phyloP scores from a whole-genome alignment of 352 stramenopile species.

The Thraustotheca clavata region DNA sequence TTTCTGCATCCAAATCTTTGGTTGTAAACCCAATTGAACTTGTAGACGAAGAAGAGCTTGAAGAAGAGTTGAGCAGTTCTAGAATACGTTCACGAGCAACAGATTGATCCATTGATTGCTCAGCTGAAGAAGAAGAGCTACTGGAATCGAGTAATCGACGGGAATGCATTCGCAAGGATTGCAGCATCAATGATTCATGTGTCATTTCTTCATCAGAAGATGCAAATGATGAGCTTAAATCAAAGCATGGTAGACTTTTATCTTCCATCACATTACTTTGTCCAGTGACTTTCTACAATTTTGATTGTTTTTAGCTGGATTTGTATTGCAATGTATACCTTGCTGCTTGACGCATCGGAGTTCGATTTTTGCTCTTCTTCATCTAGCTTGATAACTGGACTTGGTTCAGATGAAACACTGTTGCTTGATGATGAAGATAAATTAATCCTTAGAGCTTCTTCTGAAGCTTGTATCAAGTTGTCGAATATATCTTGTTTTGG shows the following conservation, averaged over 20 bases:
- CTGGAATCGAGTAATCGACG: background rate
- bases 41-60: background rate
- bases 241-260: conserved; percentile 10
- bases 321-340: too few relatives aligned
- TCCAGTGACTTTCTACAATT: too few relatives aligned
- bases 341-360: too few relatives aligned
- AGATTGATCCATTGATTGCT: background rate
- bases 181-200: background rate
- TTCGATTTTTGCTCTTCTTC: too few relatives aligned
- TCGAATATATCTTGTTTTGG: too few relatives aligned
- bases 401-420: too few relatives aligned
- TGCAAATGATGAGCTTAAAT: conserved; percentile 9
- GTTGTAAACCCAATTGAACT: background rate
- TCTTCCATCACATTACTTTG: too few relatives aligned
- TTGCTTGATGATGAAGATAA: too few relatives aligned
- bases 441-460: too few relatives aligned
- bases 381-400: too few relatives aligned
- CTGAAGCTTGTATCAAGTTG: too few relatives aligned
- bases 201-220: background rate
- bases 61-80: conserved; percentile 7
- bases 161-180: background rate
- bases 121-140: conserved; percentile 13
- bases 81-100: background rate
- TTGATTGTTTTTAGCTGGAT: too few relatives aligned
- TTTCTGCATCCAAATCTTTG: background rate